Evolutionary conservation across 2,329 filamentous ascomycete species (phyloP), one percentile per base, ranked within the genome.

Genomic region (Penicillium fuscoglaucum): DNA sequence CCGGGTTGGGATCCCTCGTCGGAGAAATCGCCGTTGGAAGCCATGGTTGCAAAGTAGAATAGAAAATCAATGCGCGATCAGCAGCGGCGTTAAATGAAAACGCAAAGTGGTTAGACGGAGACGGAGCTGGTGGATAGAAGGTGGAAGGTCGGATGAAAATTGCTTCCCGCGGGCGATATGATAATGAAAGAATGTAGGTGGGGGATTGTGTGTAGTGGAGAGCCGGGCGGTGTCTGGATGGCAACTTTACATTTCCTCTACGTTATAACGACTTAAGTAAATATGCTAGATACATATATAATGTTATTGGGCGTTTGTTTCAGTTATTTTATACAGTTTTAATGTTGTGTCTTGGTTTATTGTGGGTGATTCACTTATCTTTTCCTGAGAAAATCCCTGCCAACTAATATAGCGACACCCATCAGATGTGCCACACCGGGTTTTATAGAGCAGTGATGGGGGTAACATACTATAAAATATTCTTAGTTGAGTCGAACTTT

Each of bases 1-100:
- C 81, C 82, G 52, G 82, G 82, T 60, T 81, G 81, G 51, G 81
- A 83, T 59, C 83, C 81, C 60, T 81, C 78, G 62, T 82, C 80
- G 57, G 80, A 82, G 67, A 80, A 81, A 69, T 83, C 81, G 71
- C 81, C 82, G 75, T 83, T 83, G 61, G 80, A 76, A 70, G 80
- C 81, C 82, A 83, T 83, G 73, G 70, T 81, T 78, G 73, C 74
- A 67, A 64, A 67, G 61, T 52, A 15, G 17, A 21, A 24, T 39
- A 54, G 61, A 65, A 59, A 64, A 60, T 61, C 57, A 44, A 52
- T 57, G 62, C 60, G 64, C 61, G 52, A 57, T 49, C 52, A 49
- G 46, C 39, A 61, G 55, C 59, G 52, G 48, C 43, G 52, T 55
- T 45, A 28, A 55, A 55, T 57, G 61, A 64, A 57, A 59, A 56